These are phyloP conservation scores for Gyrodon lividus DNA, from an alignment of 768 basidiomycete genomes.

Conservation along the genomic window DNA sequence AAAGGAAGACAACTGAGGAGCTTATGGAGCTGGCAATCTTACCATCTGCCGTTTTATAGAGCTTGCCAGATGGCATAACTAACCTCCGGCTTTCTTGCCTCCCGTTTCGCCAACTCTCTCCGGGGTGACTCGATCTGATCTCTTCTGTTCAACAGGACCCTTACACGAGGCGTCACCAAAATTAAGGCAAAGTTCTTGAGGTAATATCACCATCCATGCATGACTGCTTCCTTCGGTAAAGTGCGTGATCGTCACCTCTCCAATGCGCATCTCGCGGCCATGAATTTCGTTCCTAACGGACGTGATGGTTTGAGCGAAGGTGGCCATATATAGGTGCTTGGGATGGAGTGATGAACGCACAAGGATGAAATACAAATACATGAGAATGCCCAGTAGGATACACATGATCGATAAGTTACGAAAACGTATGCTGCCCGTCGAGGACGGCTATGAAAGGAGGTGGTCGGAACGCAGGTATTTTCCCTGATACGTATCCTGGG, in stretches of 20 bases:
- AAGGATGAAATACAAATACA: slow-evolving; percentile 36
- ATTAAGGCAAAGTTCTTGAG: slow-evolving; percentile 28
- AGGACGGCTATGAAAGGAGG: slow-evolving; percentile 73
- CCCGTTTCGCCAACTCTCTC: slow-evolving; percentile 13
- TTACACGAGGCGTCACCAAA: slow-evolving; percentile 27
- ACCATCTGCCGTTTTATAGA: slow-evolving; percentile 22
- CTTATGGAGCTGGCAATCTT: slow-evolving; percentile 1
- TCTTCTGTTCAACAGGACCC: slow-evolving; percentile 17
- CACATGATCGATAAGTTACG: slow-evolving; percentile 32
- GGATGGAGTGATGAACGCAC: slow-evolving; percentile 20
- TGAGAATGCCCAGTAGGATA: slow-evolving; percentile 16
- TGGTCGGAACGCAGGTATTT: slow-evolving; percentile 42
- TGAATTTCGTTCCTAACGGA: slow-evolving; percentile 26
- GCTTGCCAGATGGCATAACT: slow-evolving; percentile 14
- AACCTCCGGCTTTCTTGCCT: slow-evolving; percentile 15
- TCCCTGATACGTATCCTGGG: slow-evolving; percentile 56
- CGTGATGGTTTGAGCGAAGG: slow-evolving; percentile 15
- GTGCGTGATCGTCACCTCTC: slow-evolving; percentile 32
- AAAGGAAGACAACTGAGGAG: slow-evolving; percentile 10
- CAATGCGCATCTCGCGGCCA: slow-evolving; percentile 23
- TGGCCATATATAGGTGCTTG: slow-evolving; percentile 17
- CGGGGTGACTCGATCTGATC: slow-evolving; percentile 18
- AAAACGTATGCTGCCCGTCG: slow-evolving; percentile 34
- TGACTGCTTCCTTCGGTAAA: slow-evolving; percentile 26
- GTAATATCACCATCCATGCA: slow-evolving; percentile 33